Evolutionary conservation across 208 protist species (phyloP).

Genomic region (Porcisia deanei): DNA sequence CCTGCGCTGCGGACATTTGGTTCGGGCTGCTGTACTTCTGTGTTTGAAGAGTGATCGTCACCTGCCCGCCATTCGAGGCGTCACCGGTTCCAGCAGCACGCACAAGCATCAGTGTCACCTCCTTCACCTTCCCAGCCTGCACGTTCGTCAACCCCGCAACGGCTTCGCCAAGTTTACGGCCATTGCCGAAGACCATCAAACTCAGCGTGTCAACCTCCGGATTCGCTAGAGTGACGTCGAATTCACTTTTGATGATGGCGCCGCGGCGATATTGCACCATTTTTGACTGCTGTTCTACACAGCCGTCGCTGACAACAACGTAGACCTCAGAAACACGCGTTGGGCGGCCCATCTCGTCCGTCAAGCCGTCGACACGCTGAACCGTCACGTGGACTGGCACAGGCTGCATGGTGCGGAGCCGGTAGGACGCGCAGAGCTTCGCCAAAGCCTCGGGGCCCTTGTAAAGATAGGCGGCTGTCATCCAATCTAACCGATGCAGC

Average conservation of each 20-base stretch:
- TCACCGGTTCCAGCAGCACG: constrained; percentile 69
- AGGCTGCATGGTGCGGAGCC: constrained; percentile 15
- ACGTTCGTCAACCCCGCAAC: constrained; percentile 62
- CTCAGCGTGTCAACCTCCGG: constrained; percentile 41
- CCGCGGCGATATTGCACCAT: constrained; percentile 47
- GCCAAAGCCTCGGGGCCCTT: constrained; percentile 17
- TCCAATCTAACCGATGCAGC: constrained; percentile 83
- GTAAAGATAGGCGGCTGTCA: constrained; percentile 29
- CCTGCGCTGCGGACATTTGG: constrained; percentile 31
- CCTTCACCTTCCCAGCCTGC: constrained; percentile 45
- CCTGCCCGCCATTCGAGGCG: constrained; percentile 52
- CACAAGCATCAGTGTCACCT: constrained; percentile 63
- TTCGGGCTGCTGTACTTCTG: constrained; percentile 49
- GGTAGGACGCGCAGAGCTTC: constrained; percentile 22
- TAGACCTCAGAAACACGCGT: constrained; percentile 46
- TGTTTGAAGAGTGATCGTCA: constrained; percentile 50
- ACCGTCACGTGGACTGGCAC: constrained; percentile 56
- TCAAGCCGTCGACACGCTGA: constrained; percentile 48
- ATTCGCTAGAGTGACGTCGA: constrained; percentile 44
- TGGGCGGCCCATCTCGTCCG: constrained; percentile 45
- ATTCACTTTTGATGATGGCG: constrained; percentile 58
- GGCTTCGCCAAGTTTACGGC: constrained; percentile 64
- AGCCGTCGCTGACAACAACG: constrained; percentile 37
- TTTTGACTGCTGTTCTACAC: constrained; percentile 31
- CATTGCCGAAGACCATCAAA: constrained; percentile 50